Conservation (phyloP, 1,284 basidiomycete genomes). For the Cryptococcus sp. region DNA sequence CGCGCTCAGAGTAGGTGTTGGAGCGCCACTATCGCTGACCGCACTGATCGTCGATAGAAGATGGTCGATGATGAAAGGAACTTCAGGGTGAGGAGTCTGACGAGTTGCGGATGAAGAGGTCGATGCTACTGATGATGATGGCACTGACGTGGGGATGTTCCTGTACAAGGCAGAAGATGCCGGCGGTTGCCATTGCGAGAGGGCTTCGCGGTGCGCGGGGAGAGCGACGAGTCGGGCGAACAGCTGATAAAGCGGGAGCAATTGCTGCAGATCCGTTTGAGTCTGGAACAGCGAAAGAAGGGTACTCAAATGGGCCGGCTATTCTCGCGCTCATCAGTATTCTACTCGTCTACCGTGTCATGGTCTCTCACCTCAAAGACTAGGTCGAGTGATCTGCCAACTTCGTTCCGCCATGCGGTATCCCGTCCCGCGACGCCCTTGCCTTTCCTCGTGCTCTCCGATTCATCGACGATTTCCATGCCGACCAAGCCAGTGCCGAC, state of each 20-base stretch:
- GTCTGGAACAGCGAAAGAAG: conserved; percentile 32
- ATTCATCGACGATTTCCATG: conserved; percentile 3
- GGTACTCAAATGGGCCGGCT: conserved; percentile 34
- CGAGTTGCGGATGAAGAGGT: neutral
- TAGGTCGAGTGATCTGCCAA: conserved; percentile 22
- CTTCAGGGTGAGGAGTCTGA: neutral
- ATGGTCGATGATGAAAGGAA: conserved; percentile 35
- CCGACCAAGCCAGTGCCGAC: conserved; percentile 44
- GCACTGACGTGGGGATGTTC: neutral
- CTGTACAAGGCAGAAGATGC: neutral
- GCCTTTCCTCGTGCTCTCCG: conserved; percentile 11
- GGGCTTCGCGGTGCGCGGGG: conserved; percentile 60
- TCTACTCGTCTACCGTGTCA: neutral
- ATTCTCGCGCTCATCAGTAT: neutral
- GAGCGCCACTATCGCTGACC: conserved; percentile 3
- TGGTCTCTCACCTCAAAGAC: conserved; percentile 39
- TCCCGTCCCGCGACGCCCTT: conserved; percentile 12
- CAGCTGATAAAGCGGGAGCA: conserved; percentile 56
- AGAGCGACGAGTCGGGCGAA: conserved; percentile 64
- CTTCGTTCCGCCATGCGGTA: conserved; percentile 26
- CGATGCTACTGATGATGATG: neutral
- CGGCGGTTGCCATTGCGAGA: conserved; percentile 67
- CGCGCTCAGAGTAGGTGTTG: neutral
- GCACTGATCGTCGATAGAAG: conserved; percentile 24
- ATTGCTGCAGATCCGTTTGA: conserved; percentile 50